Evolutionary conservation across 345 rosid genomes (phyloP), one percentile per base, ranked within the genome.

Genomic region (Cardamine occulta): DNA sequence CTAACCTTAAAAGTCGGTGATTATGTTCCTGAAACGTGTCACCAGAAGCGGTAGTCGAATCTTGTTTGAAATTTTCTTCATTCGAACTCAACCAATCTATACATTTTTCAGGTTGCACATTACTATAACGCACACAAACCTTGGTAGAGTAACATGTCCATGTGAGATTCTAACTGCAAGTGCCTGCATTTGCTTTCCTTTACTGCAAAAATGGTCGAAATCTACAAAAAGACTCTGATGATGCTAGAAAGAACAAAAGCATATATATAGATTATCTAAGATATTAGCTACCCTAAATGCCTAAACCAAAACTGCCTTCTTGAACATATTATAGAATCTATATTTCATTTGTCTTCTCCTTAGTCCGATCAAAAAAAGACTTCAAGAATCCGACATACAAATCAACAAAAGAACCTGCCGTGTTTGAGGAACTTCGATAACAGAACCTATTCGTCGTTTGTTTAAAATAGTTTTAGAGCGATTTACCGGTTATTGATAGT

Each of bases 391-490:
- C 4, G 53, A 49, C 40, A 39, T 14, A 49, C 59, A 29, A 7
- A 35, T 52, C 29, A 62, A 72, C 76, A 26, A 39, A 39, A 39
- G 44, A 52, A 45, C 24, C 54, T n/a, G 69, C 76, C 63, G 52
- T 52, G 32, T 24, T 35, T 52, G 0, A 26, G 69, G 69, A 52
- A 49, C 28, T 13, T 47, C 24, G 17, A 11, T 26, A 57, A 35
- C 23, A 55, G 55, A 70, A 57, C 66, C 8, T 34, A 59, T 60
- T 52, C 34, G 70, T 63, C 76, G 19, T 51, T 72, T 12, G 40
- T 13, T 52, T 7, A 0, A 37, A n/a, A 34, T 9, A 47, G 6
- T 35, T 6, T n/a, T 15, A 60, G 18, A 21, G 13, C 18, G 4
- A 18, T 57, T 45, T 49, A 65, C 40, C 35, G 57, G 34, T 29